Evolutionary conservation across 805 yeast species (phyloP), one percentile per base, ranked within the genome.

Genomic region (Zygotorulaspora florentina): DNA sequence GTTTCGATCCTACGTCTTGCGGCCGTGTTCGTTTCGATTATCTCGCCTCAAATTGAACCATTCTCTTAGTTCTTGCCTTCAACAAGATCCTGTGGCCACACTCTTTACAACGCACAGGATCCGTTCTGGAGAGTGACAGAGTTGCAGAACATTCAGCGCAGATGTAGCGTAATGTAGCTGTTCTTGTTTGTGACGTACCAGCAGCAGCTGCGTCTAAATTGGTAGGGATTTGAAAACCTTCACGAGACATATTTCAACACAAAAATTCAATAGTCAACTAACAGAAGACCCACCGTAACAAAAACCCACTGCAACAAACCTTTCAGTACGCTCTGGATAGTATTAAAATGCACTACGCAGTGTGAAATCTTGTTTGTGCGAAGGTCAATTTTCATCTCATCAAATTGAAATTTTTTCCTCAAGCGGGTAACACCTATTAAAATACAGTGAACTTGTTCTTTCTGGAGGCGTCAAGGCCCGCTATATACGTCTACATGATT

Each of bases 11-110:
- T 20, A 20, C 25, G 25, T 20, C 11, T 31, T 3, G 11, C 16
- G 12, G 10, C 10, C 16, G 18, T 31, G 11, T 15, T 17, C n/a
- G 17, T 12, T 31, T 31, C 5, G 11, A 13, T 66, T 62, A 84
- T 65, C 90, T 79, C 26, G 91, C 90, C 67, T 84, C 90, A 63
- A 84, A 85, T 69, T 85, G 90, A 43, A 85, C 95, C 95, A 91
- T 87, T 74, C 98, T 81, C 76, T 90, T 87, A 40, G 98, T 91
- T 74, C 99, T 85, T 51, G 96, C 96, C 74, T 93, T 93, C 74
- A 91, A 87, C 52, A 93, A 74, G 50, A 93, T 97, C 72, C 99
- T 85, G 73, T 93, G 98, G 53, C 99, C 99, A 71, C 99, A 93
- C 58, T 90, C 96, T 71, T 89, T 90, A 73, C 99, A 93, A 73